A percentile compares a stretch with the other conserved stretches of the same genome.
Conservation (phyloP, 352 stramenopile genomes). For the Phytophthora ohioensis region DNA sequence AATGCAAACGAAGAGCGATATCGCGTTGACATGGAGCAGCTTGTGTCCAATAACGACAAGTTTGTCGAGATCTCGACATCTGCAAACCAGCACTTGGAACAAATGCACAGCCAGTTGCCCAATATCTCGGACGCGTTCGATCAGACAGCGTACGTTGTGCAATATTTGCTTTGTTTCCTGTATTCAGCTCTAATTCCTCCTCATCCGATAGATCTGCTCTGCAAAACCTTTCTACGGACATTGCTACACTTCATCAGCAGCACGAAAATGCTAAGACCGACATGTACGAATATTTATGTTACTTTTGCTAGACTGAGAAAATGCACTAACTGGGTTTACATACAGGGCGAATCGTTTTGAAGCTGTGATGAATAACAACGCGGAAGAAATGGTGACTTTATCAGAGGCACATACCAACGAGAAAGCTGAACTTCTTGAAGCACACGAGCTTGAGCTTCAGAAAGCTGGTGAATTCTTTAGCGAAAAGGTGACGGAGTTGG, state of each 20-base stretch:
- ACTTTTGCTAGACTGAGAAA: neutral
- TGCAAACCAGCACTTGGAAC: conserved; percentile 61
- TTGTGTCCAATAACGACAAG: conserved; percentile 57
- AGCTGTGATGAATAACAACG: conserved; percentile 46
- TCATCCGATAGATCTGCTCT: conserved; percentile 40
- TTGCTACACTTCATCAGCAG: conserved; percentile 52
- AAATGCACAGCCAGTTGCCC: conserved; percentile 60
- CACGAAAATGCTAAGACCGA: conserved; percentile 46
- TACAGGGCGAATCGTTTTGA: conserved; percentile 50
- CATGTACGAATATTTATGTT: conserved; percentile 37
- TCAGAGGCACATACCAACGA: conserved; percentile 48
- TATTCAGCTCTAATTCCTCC: neutral
- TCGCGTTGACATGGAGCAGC: conserved; percentile 54
- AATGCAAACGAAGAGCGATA: conserved; percentile 55
- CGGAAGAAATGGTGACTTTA: conserved; percentile 56
- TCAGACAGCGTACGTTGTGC: conserved; percentile 46
- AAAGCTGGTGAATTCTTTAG: conserved; percentile 39
- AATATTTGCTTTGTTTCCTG: neutral
- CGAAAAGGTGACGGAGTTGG: conserved; percentile 39
- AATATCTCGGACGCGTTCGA: conserved; percentile 41
- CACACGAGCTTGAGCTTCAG: conserved; percentile 36
- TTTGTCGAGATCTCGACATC: conserved; percentile 70
- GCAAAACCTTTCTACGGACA: conserved; percentile 50
- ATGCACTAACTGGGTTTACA: neutral
- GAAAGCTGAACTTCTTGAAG: conserved; percentile 32